Conservation (phyloP, 1,139 yeast species). For the Protomyces lactucae-debilis region DNA sequence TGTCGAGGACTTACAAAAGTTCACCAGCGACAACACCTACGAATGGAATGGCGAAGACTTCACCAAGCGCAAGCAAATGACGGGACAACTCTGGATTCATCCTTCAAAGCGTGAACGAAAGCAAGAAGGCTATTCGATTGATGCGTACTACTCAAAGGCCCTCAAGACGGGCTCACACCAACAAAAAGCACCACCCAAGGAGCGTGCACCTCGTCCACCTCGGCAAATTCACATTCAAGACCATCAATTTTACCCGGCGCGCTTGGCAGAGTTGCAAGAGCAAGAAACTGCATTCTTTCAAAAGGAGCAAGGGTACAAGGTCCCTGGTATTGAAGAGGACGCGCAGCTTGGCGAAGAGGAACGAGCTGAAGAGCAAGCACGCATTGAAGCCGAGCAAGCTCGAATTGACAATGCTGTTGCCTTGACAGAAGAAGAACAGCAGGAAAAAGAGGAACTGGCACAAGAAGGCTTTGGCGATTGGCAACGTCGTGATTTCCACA, state of each 20-base stretch:
- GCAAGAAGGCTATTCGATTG: constrained; percentile 81
- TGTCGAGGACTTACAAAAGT: constrained; percentile 84
- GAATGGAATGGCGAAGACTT: constrained; percentile 98
- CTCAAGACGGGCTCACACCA: constrained; percentile 43
- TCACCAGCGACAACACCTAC: constrained; percentile 84
- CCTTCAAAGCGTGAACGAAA: constrained; percentile 88
- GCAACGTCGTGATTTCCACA: constrained; percentile 84
- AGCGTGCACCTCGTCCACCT: constrained; percentile 47
- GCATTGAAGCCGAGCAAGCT: constrained; percentile 54
- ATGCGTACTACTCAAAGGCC: constrained; percentile 80
- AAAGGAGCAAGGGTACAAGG: constrained; percentile 66
- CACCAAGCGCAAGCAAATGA: constrained; percentile 52
- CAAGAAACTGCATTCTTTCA: constrained; percentile 75
- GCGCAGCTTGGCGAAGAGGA: constrained; percentile 57
- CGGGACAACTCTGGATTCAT: constrained; percentile 65
- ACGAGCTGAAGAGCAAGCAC: constrained; percentile 38
- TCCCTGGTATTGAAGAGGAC: constrained; percentile 58
- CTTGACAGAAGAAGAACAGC: constrained; percentile 68
- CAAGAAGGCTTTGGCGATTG: constrained; percentile 69
- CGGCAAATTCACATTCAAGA: constrained; percentile 50
- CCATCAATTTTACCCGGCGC: constrained; percentile 78
- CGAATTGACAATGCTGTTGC: constrained; percentile 67
- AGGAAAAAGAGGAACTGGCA: constrained; percentile 56
- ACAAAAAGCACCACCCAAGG: constrained; percentile 41
- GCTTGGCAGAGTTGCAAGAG: constrained; percentile 59